A percentile compares a stretch with the other conserved stretches of the same genome.
phyloP scores from a whole-genome alignment of 306 rosid genomes.

The Cajanus cajan region DNA sequence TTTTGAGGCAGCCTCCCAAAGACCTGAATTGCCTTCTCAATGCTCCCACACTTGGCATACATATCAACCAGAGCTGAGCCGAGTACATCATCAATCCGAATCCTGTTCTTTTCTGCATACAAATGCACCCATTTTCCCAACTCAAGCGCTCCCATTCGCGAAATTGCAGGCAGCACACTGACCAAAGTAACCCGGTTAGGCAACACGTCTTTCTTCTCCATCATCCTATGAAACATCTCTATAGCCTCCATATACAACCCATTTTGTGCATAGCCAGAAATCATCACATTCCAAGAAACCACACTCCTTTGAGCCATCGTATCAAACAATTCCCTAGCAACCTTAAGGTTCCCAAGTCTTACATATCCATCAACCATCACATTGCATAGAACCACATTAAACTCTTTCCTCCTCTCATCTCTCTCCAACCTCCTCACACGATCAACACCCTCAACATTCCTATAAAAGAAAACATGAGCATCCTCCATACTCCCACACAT shows the following conservation, averaged over 20 bases:
- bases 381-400: slow-evolving; percentile 1
- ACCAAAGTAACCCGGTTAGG: neutral
- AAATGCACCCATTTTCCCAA: neutral
- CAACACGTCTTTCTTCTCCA: neutral
- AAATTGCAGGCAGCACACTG: neutral
- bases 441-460: neutral
- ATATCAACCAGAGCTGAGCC: slow-evolving; percentile 1
- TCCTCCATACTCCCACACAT: slow-evolving; percentile 2
- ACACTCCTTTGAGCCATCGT: neutral
- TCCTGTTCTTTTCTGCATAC: neutral
- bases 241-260: neutral
- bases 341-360: neutral
- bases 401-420: neutral
- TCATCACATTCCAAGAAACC: neutral
- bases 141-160: neutral
- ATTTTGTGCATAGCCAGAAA: slow-evolving; percentile 1
- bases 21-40: neutral
- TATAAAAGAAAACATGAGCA: neutral
- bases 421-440: neutral
- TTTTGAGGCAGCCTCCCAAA: neutral
- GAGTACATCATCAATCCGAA: neutral
- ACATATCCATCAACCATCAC: neutral
- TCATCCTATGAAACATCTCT: neutral
- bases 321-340: neutral
- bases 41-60: slow-evolving; percentile 1